Percentiles rank a stretch among this genome's conserved stretches.
These are phyloP conservation scores for Zymoseptoria ardabiliae DNA, from an alignment of 2,329 filamentous ascomycete genomes.

Conservation along the genomic window DNA sequence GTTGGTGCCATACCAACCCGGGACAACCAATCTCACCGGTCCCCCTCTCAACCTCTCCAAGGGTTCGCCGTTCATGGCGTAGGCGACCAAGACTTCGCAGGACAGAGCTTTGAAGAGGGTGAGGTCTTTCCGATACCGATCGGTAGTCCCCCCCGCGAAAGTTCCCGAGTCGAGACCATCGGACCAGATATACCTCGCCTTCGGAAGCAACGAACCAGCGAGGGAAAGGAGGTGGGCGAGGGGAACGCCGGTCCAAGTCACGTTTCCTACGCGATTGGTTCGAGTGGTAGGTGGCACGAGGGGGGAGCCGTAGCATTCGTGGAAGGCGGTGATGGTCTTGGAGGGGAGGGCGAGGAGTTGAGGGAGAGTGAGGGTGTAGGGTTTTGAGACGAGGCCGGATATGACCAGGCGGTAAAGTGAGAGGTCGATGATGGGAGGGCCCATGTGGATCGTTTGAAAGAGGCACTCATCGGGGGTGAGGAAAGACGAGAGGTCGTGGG, in stretches of 20 bases:
- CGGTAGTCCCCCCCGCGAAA: conserved; percentile 21
- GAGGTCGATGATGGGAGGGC: conserved; percentile 25
- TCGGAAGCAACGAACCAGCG: conserved; percentile 10
- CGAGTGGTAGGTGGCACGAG: conserved; percentile 25
- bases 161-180: conserved; percentile 26
- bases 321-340: conserved; percentile 25
- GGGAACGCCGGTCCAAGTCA: conserved; percentile 30
- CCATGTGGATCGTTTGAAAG: conserved; percentile 35
- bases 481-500: conserved; percentile 1
- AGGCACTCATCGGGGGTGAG: conserved; percentile 12
- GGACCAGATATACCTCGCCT: conserved; percentile 24
- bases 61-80: conserved; percentile 22
- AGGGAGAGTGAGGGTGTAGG: conserved; percentile 23
- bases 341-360: conserved; percentile 24
- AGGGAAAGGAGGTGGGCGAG: conserved; percentile 20
- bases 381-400: conserved; percentile 27
- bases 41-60: conserved; percentile 23
- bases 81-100: conserved; percentile 26
- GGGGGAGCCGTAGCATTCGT: conserved; percentile 34
- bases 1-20: conserved; percentile 30
- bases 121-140: conserved; percentile 30
- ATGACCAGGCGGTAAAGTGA: conserved; percentile 26
- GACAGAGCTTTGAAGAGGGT: conserved; percentile 22
- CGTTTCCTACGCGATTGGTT: conserved; percentile 30
- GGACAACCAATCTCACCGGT: conserved; percentile 27